phyloP scores from a whole-genome alignment of 257 asterid genomes.

The Ballota nigra region DNA sequence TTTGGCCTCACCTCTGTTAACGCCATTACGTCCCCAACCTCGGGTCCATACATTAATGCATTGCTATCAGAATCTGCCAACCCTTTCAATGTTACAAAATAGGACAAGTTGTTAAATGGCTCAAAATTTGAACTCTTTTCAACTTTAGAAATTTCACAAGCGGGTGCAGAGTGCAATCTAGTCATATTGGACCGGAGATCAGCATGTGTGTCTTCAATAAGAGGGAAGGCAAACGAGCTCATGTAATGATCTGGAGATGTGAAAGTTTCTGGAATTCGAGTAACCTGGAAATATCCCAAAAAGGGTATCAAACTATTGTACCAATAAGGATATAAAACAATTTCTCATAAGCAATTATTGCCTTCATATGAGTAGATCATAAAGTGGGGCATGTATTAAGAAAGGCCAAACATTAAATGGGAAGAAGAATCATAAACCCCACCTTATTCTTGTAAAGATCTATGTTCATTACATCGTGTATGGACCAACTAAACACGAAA shows the following conservation, averaged over 20 bases:
- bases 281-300: constrained; percentile 39
- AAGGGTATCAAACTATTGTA: not conserved
- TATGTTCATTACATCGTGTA: not conserved
- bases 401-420: not conserved
- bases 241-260: constrained; percentile 39
- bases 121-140: not conserved
- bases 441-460: constrained; percentile 11
- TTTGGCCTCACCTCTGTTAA: constrained; percentile 51
- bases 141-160: constrained; percentile 31
- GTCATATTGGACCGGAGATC: constrained; percentile 49
- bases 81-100: constrained; percentile 20
- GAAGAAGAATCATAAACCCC: no score
- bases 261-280: constrained; percentile 42
- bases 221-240: constrained; percentile 46
- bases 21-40: constrained; percentile 54
- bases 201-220: constrained; percentile 69
- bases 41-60: constrained; percentile 42
- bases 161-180: constrained; percentile 39
- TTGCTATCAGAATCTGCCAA: not conserved
- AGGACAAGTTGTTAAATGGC: constrained; percentile 18
- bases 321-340: not conserved
- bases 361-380: not conserved
- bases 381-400: no score
- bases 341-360: not conserved
- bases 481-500: constrained; percentile 3